Percentiles rank a stretch among this genome's conserved stretches.
Conservation (phyloP, 768 basidiomycete species). For the Lanmaoa rubissima region DNA sequence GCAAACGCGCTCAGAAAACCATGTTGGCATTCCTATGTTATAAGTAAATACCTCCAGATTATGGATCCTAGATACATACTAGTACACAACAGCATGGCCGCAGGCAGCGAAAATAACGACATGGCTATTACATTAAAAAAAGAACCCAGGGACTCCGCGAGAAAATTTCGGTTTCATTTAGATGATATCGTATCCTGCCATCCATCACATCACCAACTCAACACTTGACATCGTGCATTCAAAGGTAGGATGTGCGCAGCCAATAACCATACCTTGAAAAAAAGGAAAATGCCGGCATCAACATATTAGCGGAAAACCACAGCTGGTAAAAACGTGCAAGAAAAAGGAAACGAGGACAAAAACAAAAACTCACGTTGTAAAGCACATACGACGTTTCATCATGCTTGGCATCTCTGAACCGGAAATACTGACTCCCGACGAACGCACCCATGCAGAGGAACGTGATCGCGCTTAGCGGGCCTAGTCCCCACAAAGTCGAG, state of each 20-base stretch:
- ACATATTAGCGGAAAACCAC: background rate
- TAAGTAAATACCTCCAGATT: too few species aligned
- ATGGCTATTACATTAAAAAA: too few species aligned
- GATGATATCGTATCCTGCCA: background rate
- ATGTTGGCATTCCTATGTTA: too few species aligned
- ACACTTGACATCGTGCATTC: conserved; percentile 3
- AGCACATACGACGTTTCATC: conserved; percentile 12
- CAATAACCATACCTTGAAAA: conserved; percentile 8
- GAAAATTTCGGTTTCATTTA: background rate
- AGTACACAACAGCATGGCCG: too few species aligned
- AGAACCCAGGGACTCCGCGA: background rate
- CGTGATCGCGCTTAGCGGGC: conserved; percentile 3
- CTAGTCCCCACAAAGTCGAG: conserved; percentile 6
- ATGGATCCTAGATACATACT: too few species aligned
- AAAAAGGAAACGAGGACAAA: background rate
- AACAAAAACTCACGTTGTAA: conserved; percentile 13
- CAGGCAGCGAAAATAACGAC: background rate
- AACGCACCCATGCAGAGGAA: conserved; percentile 13
- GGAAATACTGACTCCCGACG: conserved; percentile 16
- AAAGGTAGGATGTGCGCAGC: conserved; percentile 6
- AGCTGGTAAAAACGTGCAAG: background rate
- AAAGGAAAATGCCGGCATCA: background rate
- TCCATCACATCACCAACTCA: conserved; percentile 3
- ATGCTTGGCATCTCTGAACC: conserved; percentile 3
- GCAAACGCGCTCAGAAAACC: too few species aligned